Conservation (phyloP, 345 rosid species). For the Citrus medica region DNA sequence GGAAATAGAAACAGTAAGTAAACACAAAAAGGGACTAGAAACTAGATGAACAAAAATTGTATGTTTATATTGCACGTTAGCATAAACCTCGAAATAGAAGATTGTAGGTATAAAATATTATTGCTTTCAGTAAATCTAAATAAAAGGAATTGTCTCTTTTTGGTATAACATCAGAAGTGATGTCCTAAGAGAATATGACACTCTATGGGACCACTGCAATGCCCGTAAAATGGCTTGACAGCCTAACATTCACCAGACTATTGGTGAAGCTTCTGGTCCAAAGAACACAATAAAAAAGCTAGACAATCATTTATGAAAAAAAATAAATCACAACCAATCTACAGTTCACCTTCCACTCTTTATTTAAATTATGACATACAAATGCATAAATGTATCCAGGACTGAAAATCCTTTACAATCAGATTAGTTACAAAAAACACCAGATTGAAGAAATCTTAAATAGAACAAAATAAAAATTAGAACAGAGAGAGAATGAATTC, state of each 20-base stretch:
- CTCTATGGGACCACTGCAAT: neutral
- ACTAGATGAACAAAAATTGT: neutral
- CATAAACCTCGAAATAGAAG: neutral
- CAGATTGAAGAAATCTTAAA: neutral
- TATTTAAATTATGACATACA: neutral
- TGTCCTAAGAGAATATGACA: neutral
- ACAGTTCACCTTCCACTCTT: neutral
- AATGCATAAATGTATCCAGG: neutral
- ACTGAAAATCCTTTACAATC: neutral
- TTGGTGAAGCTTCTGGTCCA: neutral
- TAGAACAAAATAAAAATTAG: neutral
- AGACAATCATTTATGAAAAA: neutral
- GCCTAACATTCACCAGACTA: neutral
- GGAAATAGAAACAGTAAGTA: neutral
- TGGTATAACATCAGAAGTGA: neutral
- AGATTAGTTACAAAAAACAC: neutral
- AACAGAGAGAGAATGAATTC: neutral
- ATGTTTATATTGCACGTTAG: neutral
- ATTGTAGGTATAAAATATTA: neutral
- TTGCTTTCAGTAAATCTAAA: neutral
- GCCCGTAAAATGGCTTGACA: neutral
- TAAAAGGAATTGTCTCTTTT: neutral
- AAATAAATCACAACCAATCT: neutral
- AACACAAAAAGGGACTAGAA: neutral
- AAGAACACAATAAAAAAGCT: neutral